phyloP scores from a whole-genome alignment of 129 eudicot species.

The Calendula officinalis region DNA sequence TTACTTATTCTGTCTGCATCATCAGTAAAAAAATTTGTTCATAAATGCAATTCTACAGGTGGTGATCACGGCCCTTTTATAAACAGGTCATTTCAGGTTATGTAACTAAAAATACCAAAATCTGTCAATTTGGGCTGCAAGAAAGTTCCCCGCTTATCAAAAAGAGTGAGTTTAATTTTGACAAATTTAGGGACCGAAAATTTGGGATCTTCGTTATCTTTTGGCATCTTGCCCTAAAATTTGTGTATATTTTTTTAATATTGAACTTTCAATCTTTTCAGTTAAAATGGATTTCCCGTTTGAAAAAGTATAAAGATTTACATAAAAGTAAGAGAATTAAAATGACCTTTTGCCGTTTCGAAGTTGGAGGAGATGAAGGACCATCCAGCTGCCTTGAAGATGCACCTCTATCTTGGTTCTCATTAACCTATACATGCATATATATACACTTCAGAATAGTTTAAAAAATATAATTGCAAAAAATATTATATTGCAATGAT shows the following conservation, averaged over 20 bases:
- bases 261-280: not conserved
- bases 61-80: not conserved
- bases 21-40: not conserved
- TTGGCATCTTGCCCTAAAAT: too few relatives aligned
- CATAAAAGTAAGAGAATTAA: not conserved
- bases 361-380: constrained; percentile 37
- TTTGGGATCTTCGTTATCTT: too few relatives aligned
- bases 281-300: not conserved
- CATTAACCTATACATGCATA: constrained; percentile 43
- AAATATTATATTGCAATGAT: not conserved
- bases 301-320: not conserved
- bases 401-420: constrained; percentile 34
- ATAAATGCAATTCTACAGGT: not conserved
- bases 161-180: too few relatives aligned
- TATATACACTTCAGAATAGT: not conserved
- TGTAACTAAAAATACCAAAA: too few relatives aligned
- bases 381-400: constrained; percentile 38
- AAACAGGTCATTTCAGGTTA: too few relatives aligned
- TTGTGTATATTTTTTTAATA: too few relatives aligned
- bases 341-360: constrained; percentile 69
- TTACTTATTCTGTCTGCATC: constrained; percentile 36
- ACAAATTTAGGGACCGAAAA: too few relatives aligned
- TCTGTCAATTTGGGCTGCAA: too few relatives aligned
- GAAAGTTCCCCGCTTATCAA: too few relatives aligned
- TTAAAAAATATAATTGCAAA: not conserved